These are phyloP conservation scores for Glaciozyma antarctica DNA, from an alignment of 768 basidiomycete species.

Conservation along the genomic window DNA sequence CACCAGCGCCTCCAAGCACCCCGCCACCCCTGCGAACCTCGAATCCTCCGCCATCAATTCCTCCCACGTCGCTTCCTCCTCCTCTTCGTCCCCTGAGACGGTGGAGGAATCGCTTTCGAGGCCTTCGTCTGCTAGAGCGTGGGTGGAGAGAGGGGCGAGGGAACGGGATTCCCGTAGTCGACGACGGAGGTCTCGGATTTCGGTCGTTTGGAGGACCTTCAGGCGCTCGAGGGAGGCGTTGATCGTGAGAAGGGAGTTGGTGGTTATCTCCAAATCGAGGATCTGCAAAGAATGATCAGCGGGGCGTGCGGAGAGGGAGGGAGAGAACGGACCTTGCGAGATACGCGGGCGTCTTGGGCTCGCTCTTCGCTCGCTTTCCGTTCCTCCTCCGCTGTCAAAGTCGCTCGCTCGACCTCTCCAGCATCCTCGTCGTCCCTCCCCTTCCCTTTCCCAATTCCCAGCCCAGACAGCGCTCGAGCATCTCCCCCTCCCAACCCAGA, in stretches of 20 bases:
- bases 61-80: constrained; percentile 46
- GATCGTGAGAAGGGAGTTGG: constrained; percentile 72
- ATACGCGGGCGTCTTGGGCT: constrained; percentile 27
- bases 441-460: background rate
- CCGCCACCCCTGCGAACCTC: constrained; percentile 54
- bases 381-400: background rate
- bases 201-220: constrained; percentile 68
- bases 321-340: constrained; percentile 26
- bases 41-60: constrained; percentile 39
- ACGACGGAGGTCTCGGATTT: constrained; percentile 73
- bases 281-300: constrained; percentile 49
- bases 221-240: constrained; percentile 70
- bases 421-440: background rate
- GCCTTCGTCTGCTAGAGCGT: constrained; percentile 44
- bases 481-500: too few species aligned
- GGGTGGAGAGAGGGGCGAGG: constrained; percentile 47
- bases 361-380: constrained; percentile 7
- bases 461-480: background rate
- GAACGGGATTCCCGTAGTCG: constrained; percentile 61
- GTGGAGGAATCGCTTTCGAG: constrained; percentile 34
- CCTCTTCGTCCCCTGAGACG: constrained; percentile 40
- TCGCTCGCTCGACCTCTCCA: background rate
- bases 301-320: too few species aligned
- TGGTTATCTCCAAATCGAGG: constrained; percentile 83
- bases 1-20: constrained; percentile 56